phyloP scores from a whole-genome alignment of 116 monocot genomes.

The Papilionanthe hybrid region DNA sequence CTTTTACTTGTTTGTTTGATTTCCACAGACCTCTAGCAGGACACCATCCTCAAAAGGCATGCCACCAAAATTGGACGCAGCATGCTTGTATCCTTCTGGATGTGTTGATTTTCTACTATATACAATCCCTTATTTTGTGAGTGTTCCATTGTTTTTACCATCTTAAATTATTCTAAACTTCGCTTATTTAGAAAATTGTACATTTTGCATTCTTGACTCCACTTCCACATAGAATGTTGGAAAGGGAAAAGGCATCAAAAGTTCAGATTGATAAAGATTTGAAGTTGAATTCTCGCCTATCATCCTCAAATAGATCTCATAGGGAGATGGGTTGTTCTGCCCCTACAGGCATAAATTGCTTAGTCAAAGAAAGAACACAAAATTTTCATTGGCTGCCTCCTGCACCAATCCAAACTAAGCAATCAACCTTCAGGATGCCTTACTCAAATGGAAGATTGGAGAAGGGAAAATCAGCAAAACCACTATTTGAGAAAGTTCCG shows the following conservation, averaged over 20 bases:
- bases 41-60: conserved; percentile 12
- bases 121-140: not conserved
- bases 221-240: conserved; percentile 8
- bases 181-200: not conserved
- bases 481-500: conserved; percentile 10
- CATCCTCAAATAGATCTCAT: conserved; percentile 8
- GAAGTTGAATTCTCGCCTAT: conserved; percentile 10
- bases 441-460: conserved; percentile 16
- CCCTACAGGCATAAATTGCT: not conserved
- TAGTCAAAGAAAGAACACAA: not conserved
- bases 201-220: conserved; percentile 40
- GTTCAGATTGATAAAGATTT: conserved; percentile 15
- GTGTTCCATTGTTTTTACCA: conserved; percentile 1
- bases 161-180: not conserved
- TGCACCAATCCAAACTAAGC: conserved; percentile 20
- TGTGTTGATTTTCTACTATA: not conserved
- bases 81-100: conserved; percentile 60
- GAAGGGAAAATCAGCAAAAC: not conserved
- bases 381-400: conserved; percentile 13
- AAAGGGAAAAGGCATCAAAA: not conserved
- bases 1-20: not conserved
- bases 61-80: conserved; percentile 24
- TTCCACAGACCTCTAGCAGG: conserved; percentile 27
- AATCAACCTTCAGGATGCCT: conserved; percentile 40
- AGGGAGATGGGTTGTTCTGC: not conserved